Evolutionary conservation across 495 filamentous ascomycete species (phyloP).

Genomic region (Amorphotheca resinae): DNA sequence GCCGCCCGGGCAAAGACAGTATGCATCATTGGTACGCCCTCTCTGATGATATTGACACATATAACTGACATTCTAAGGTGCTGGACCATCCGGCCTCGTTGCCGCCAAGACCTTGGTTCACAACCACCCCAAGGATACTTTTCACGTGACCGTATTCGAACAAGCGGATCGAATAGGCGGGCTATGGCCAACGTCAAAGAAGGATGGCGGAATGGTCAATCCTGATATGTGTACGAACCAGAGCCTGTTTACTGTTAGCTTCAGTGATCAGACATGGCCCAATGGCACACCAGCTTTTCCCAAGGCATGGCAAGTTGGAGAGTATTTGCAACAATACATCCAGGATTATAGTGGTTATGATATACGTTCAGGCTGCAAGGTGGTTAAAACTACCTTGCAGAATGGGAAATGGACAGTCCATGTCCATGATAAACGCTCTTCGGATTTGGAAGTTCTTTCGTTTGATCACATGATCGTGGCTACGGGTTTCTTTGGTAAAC

Average conservation of each 20-base stretch:
- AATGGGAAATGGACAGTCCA: constrained; percentile 40
- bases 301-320: constrained; percentile 60
- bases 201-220: constrained; percentile 36
- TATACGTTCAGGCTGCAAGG: constrained; percentile 3
- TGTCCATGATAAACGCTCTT: constrained; percentile 18
- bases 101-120: constrained; percentile 70
- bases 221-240: constrained; percentile 69
- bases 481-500: constrained; percentile 62
- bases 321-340: constrained; percentile 54
- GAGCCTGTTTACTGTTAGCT: constrained; percentile 63
- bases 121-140: constrained; percentile 39
- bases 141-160: constrained; percentile 63
- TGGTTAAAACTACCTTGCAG: constrained; percentile 9
- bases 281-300: constrained; percentile 49
- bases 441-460: constrained; percentile 2
- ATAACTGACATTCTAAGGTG: constrained; percentile 35
- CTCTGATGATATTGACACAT: neutral
- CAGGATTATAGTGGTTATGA: constrained; percentile 36
- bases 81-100: constrained; percentile 70
- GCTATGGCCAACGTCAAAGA: constrained; percentile 52
- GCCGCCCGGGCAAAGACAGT: constrained; percentile 38
- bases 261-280: constrained; percentile 66
- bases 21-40: constrained; percentile 47
- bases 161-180: constrained; percentile 52
- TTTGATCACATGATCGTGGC: constrained; percentile 69